Conservation (phyloP, 768 basidiomycete species). For the Mycena sanguinolenta region DNA sequence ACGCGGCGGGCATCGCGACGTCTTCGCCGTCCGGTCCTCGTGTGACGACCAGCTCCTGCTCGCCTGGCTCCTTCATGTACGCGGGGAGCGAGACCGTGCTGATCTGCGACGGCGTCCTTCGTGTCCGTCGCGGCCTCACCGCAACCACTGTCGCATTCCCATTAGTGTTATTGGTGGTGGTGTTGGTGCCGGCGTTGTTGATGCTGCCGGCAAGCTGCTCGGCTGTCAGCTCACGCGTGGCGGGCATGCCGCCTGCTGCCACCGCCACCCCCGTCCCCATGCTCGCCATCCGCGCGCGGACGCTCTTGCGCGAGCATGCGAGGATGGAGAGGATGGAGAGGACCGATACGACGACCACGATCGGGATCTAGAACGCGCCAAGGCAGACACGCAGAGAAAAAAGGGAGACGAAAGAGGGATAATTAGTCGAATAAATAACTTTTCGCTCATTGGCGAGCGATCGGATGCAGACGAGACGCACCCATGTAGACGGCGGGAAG, state of each 20-base stretch:
- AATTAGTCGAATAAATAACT: slow-evolving; percentile 2
- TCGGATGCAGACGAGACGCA: too few species aligned
- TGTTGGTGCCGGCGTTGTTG: slow-evolving; percentile 43
- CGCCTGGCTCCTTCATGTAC: slow-evolving; percentile 89
- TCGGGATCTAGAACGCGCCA: slow-evolving; percentile 35
- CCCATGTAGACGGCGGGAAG: slow-evolving; percentile 26
- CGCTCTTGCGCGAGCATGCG: slow-evolving; percentile 39
- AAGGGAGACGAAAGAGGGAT: too few species aligned
- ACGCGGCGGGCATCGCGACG: slow-evolving; percentile 57
- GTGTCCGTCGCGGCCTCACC: slow-evolving; percentile 55
- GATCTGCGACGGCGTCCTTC: slow-evolving; percentile 83
- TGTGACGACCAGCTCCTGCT: slow-evolving; percentile 81
- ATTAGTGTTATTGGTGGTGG: too few species aligned
- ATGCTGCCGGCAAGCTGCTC: slow-evolving; percentile 68
- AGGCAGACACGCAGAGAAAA: too few species aligned
- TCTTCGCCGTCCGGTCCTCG: slow-evolving; percentile 70
- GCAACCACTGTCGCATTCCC: too few species aligned
- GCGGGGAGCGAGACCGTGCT: slow-evolving; percentile 82
- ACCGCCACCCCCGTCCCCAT: slow-evolving; percentile 33
- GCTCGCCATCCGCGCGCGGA: slow-evolving; percentile 26
- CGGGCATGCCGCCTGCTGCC: slow-evolving; percentile 24
- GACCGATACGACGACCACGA: slow-evolving; percentile 48
- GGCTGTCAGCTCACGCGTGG: slow-evolving; percentile 62
- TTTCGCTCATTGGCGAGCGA: background rate
- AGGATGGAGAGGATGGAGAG: slow-evolving; percentile 39